A percentile compares a stretch with the other conserved stretches of the same genome.
These are phyloP conservation scores for Talaromyces sp. DNA, from an alignment of 2,329 filamentous ascomycete genomes.

Conservation along the genomic window DNA sequence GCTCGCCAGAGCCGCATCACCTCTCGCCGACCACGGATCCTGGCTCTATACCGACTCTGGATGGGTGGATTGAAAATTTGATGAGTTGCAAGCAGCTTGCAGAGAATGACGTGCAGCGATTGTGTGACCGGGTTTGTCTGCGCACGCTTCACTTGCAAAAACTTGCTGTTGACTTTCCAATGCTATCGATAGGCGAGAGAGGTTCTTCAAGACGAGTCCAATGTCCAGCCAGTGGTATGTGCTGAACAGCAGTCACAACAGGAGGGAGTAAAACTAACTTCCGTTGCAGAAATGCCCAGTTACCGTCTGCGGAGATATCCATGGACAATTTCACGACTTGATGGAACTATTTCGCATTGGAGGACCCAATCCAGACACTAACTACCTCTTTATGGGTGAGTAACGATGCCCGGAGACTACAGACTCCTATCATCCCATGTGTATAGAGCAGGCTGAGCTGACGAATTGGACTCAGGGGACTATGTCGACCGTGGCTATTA, in stretches of 20 bases:
- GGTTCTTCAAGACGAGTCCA: constrained; percentile 94
- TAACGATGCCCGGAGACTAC: constrained; percentile 6
- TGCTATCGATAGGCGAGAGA: constrained; percentile 66
- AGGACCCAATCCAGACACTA: constrained; percentile 94
- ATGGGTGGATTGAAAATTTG: constrained; percentile 97
- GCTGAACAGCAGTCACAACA: constrained; percentile 3
- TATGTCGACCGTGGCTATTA: constrained; percentile 99
- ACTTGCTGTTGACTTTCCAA: constrained; percentile 2
- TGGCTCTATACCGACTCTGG: constrained; percentile 82
- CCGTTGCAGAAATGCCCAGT: constrained; percentile 82
- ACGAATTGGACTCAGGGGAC: constrained; percentile 58
- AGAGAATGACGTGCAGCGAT: constrained; percentile 87
- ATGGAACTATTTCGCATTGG: constrained; percentile 99
- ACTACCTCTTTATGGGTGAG: constrained; percentile 98
- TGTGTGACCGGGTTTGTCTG: constrained; percentile 86
- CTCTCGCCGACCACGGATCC: constrained; percentile 74
- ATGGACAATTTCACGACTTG: constrained; percentile 97
- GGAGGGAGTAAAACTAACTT: constrained; percentile 16
- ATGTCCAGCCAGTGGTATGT: constrained; percentile 95
- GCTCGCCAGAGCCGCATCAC: constrained; percentile 71
- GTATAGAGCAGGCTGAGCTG: constrained; percentile 13
- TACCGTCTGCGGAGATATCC: constrained; percentile 97
- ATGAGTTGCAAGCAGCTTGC: constrained; percentile 98
- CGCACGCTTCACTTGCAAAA: constrained; percentile 1
- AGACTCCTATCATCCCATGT: constrained; percentile 6